A percentile compares a stretch with the other conserved stretches of the same genome.
phyloP scores from a whole-genome alignment of 495 filamentous ascomycete species.

The Penicillium ochrochloron region DNA sequence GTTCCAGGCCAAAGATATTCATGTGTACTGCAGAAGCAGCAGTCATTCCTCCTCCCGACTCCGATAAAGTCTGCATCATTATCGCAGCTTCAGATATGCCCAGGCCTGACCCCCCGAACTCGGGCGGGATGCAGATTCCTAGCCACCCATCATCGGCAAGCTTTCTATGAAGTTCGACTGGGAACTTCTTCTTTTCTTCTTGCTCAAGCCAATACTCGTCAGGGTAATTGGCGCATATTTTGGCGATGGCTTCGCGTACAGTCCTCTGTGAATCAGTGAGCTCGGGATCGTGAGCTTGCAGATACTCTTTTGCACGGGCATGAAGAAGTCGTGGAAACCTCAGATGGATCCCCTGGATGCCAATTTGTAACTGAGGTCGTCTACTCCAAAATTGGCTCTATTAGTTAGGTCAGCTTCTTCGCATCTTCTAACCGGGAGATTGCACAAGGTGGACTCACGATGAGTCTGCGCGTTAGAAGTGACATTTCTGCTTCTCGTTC shows the following conservation, averaged over 20 bases:
- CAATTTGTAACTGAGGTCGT: not conserved
- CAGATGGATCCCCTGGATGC: not conserved
- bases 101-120: constrained; percentile 64
- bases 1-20: constrained; percentile 77
- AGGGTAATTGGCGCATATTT: constrained; percentile 66
- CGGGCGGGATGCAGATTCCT: constrained; percentile 72
- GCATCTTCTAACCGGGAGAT: not conserved
- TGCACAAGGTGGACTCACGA: not conserved
- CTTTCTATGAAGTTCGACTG: constrained; percentile 64
- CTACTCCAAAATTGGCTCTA: not conserved
- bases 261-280: constrained; percentile 53
- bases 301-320: constrained; percentile 26
- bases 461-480: not conserved
- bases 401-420: not conserved
- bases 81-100: constrained; percentile 76
- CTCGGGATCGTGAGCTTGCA: constrained; percentile 24
- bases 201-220: constrained; percentile 60
- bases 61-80: constrained; percentile 81
- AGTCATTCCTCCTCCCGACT: constrained; percentile 75
- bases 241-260: constrained; percentile 68
- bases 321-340: constrained; percentile 3
- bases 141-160: constrained; percentile 76
- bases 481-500: not conserved
- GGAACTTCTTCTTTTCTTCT: constrained; percentile 21
- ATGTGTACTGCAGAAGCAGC: constrained; percentile 77